phyloP scores from a whole-genome alignment of 1,284 basidiomycete species.

The Microbotryum scabiosae region DNA sequence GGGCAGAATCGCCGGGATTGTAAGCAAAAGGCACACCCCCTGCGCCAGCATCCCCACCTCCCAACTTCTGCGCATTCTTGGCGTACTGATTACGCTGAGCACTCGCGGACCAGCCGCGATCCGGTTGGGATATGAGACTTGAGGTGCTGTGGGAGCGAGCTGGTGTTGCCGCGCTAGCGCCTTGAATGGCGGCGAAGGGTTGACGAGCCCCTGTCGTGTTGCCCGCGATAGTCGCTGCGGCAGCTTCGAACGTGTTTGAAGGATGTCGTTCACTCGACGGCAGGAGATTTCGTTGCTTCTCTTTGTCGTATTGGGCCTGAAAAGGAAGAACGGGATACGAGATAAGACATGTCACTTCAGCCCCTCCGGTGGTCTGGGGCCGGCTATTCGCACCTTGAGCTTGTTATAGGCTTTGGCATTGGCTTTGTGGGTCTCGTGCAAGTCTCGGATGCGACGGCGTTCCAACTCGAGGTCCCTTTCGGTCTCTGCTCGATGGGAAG shows the following conservation, averaged over 20 bases:
- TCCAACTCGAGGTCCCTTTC: slow-evolving; percentile 70
- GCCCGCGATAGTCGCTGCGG: too few species aligned
- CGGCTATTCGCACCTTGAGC: slow-evolving; percentile 52
- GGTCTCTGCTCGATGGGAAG: slow-evolving; percentile 47
- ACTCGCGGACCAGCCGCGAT: too few species aligned
- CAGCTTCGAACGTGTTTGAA: neutral
- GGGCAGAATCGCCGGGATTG: too few species aligned
- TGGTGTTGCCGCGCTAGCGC: too few species aligned
- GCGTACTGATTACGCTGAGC: too few species aligned
- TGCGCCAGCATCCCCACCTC: too few species aligned
- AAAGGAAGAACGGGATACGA: neutral
- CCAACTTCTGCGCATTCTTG: too few species aligned
- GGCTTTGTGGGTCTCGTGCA: slow-evolving; percentile 63
- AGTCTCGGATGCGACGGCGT: slow-evolving; percentile 57
- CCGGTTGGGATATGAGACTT: too few species aligned
- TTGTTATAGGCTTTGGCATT: slow-evolving; percentile 77
- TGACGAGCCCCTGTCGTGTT: too few species aligned
- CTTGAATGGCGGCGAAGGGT: too few species aligned
- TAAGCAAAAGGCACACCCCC: too few species aligned
- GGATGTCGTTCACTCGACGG: slow-evolving; percentile 33
- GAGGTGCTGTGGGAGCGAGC: too few species aligned
- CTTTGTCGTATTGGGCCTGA: slow-evolving; percentile 61
- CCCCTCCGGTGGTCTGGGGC: neutral
- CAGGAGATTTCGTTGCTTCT: slow-evolving; percentile 66
- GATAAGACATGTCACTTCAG: neutral